phyloP scores from a whole-genome alignment of 2,329 filamentous ascomycete genomes.

The Alternaria gaisen region DNA sequence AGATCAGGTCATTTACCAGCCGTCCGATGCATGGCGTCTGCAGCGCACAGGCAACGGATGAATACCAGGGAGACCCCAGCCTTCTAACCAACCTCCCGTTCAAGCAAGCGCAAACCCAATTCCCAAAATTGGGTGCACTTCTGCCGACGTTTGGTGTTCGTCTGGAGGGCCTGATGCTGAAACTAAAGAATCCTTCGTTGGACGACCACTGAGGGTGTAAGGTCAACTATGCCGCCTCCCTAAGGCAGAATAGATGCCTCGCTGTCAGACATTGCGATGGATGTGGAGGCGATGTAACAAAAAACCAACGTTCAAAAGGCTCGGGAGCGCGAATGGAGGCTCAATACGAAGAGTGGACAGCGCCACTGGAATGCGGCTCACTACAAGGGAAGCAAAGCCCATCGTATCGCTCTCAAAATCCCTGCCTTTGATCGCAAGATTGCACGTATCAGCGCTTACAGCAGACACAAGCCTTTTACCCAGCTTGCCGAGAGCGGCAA shows the following conservation, averaged over 20 bases:
- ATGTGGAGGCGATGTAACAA: conserved; percentile 29
- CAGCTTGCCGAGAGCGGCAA: conserved; percentile 32
- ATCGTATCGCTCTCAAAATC: conserved; percentile 29
- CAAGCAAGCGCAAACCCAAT: conserved; percentile 23
- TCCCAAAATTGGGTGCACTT: conserved; percentile 12
- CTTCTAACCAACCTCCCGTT: conserved; percentile 29
- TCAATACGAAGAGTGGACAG: conserved; percentile 38
- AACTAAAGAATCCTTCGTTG: conserved; percentile 14
- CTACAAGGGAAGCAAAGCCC: conserved; percentile 22
- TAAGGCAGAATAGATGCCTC: conserved; percentile 25
- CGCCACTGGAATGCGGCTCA: conserved; percentile 43
- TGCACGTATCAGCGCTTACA: conserved; percentile 43
- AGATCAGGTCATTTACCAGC: conserved; percentile 37
- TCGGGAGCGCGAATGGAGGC: conserved; percentile 38
- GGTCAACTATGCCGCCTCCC: conserved; percentile 10
- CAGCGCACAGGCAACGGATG: conserved; percentile 34
- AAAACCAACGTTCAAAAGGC: conserved; percentile 24
- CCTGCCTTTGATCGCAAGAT: conserved; percentile 29
- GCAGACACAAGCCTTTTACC: conserved; percentile 37
- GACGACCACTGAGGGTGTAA: background rate
- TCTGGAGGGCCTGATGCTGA: conserved; percentile 19
- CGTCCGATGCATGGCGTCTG: conserved; percentile 32
- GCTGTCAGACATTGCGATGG: conserved; percentile 15
- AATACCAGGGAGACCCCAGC: conserved; percentile 20
- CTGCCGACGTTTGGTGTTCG: conserved; percentile 20